A percentile compares a stretch with the other conserved stretches of the same genome.
These are phyloP conservation scores for Bonia amplexicaulis DNA, from an alignment of 176 grass and related monocot species.

Conservation along the genomic window DNA sequence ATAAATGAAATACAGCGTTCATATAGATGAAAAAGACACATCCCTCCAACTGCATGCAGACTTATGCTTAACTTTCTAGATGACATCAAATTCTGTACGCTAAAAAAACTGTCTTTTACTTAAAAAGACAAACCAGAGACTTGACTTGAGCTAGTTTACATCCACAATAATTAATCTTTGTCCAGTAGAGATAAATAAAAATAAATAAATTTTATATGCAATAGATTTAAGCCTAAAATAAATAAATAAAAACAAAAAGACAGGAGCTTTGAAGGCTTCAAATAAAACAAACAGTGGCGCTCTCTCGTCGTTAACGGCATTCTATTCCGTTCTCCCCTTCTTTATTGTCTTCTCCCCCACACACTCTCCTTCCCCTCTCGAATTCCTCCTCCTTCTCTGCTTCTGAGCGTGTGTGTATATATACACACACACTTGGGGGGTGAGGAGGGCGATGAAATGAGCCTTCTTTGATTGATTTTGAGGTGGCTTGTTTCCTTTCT, in stretches of 20 bases:
- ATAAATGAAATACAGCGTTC: too few relatives aligned
- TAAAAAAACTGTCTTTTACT: neutral
- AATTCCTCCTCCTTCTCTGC: neutral
- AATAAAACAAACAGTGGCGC: conserved; percentile 1
- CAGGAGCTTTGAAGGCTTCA: conserved; percentile 16
- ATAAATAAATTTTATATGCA: neutral
- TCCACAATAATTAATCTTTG: neutral
- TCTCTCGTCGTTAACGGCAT: conserved; percentile 21
- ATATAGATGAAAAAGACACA: too few relatives aligned
- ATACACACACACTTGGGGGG: neutral
- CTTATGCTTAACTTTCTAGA: neutral
- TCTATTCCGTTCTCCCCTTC: neutral
- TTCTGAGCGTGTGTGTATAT: neutral
- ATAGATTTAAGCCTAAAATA: neutral
- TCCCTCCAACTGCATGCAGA: neutral
- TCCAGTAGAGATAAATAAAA: neutral
- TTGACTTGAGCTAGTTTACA: neutral
- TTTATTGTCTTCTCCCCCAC: neutral
- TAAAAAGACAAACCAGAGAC: neutral
- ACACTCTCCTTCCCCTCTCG: neutral
- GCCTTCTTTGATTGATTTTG: neutral
- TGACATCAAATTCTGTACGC: neutral
- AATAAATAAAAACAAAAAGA: neutral
- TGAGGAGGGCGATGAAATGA: neutral
- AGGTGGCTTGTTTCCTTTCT: neutral